Conservation (phyloP, 345 rosid genomes). For the Mercurialis annua region DNA sequence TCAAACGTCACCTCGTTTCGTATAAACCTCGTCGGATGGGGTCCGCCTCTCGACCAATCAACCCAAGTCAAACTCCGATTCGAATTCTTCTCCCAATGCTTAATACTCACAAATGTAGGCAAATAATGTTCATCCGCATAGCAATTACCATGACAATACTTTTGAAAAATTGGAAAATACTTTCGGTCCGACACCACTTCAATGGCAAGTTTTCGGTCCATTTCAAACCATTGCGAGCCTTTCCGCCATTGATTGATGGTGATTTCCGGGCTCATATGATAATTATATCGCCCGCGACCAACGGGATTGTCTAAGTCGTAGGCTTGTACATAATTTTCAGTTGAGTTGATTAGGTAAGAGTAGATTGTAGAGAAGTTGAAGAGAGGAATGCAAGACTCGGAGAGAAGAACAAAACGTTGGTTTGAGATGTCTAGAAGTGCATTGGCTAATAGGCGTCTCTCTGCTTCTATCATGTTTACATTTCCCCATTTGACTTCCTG, state of each 20-base stretch:
- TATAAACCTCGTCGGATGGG: slow-evolving; percentile 54
- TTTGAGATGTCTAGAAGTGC: slow-evolving; percentile 68
- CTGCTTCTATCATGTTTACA: slow-evolving; percentile 82
- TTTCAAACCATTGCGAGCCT: slow-evolving; percentile 87
- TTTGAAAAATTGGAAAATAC: slow-evolving; percentile 56
- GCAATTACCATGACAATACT: slow-evolving; percentile 49
- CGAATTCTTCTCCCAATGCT: slow-evolving; percentile 37
- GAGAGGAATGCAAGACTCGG: slow-evolving; percentile 83
- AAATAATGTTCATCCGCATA: slow-evolving; percentile 79
- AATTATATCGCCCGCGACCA: slow-evolving; percentile 68
- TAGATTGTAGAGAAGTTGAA: slow-evolving; percentile 69
- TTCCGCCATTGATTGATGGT: slow-evolving; percentile 61
- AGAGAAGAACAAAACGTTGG: slow-evolving; percentile 70
- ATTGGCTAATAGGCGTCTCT: slow-evolving; percentile 72
- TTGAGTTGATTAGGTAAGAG: slow-evolving; percentile 50
- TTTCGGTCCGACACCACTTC: slow-evolving; percentile 54
- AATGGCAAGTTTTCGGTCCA: slow-evolving; percentile 54
- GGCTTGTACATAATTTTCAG: slow-evolving; percentile 48
- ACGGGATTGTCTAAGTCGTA: slow-evolving; percentile 50
- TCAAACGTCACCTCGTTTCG: slow-evolving; percentile 45
- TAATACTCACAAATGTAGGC: slow-evolving; percentile 56
- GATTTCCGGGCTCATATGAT: slow-evolving; percentile 51
- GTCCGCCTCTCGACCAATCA: slow-evolving; percentile 75
- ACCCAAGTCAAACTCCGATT: slow-evolving; percentile 81
- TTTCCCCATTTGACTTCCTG: slow-evolving; percentile 77